Evolutionary conservation across 495 filamentous ascomycete genomes (phyloP), one percentile per base, ranked within the genome.

Genomic region (Lineolata rhizophorae): DNA sequence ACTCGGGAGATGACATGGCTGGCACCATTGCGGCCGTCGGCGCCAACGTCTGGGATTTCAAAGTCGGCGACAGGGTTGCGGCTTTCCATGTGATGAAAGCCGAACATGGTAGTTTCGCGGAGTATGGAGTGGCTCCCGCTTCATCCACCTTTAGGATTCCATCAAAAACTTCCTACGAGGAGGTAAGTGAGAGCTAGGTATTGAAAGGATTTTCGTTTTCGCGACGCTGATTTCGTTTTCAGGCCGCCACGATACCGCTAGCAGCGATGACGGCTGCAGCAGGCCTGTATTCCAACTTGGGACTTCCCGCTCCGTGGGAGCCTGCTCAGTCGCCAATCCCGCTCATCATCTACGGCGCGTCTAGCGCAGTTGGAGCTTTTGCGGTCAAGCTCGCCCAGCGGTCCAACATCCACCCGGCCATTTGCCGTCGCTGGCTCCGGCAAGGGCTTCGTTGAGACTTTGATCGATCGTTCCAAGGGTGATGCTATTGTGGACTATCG

Each of bases 401-500:
- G 13, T 65, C 71, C 20, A 71, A 78, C 41, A 72, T 84, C 36
- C 73, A 80, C 46, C 77, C 76, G 0, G 36, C 81, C n/a, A 11
- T 70, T 82, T 34, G 65, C 52, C 25, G 55, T 84, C 4, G 76
- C 76, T 1, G 76, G 76, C 1, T 51, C 53, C 13, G 65, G 67
- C 6, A 48, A 43, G 8, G 25, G 61, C 3, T 66, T 64, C 40
- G 70, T 80, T 0, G 57, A 67, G 44, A 48, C 42, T 0, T 47
- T 80, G 20, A 58, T 85, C 25, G 68, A 76, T 45, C 46, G 44
- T 20, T 41, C 39, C 32, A 76, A 74, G 46, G 77, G 78, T 29
- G 78, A 85, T 43, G 48, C 54, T 0, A 53, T 82, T n/a, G 40
- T 83, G 32, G 77, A 83, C 52, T 83, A 85, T 43, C 71, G 76